Evolutionary conservation across 257 asterid species (phyloP).

Genomic region (Catharanthus roseus): DNA sequence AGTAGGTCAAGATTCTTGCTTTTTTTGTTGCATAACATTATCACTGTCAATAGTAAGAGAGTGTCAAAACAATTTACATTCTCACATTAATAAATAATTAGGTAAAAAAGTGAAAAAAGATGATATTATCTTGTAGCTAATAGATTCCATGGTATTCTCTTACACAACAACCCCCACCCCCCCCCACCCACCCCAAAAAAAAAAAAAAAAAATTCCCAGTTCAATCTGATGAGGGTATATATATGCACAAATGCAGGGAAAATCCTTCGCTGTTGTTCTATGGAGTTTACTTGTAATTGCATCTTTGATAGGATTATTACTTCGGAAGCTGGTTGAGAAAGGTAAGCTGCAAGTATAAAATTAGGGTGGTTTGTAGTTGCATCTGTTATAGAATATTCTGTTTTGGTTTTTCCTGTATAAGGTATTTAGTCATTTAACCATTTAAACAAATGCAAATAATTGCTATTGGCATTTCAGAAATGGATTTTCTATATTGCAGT

Average conservation of each 20-base stretch:
- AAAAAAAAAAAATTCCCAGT: too few species aligned
- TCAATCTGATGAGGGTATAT: too few species aligned
- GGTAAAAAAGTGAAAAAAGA: neutral
- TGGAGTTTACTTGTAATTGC: constrained; percentile 10
- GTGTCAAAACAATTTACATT: neutral
- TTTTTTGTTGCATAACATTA: neutral
- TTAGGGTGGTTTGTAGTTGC: neutral
- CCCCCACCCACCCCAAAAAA: too few species aligned
- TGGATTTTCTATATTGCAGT: neutral
- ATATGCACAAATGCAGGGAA: constrained; percentile 6
- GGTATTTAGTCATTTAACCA: neutral
- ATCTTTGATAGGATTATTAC: neutral
- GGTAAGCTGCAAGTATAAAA: constrained; percentile 7
- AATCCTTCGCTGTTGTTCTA: neutral
- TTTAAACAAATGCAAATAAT: neutral
- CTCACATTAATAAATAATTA: neutral
- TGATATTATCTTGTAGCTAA: neutral
- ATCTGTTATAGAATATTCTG: neutral
- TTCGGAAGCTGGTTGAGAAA: constrained; percentile 21
- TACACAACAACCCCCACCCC: neutral
- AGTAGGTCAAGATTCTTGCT: neutral
- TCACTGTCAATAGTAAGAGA: neutral
- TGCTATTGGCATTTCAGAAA: neutral
- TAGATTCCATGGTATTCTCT: neutral
- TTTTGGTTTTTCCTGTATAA: neutral